phyloP scores from a whole-genome alignment of 176 grass and related monocot species.

The Phoenix roebelenii region DNA sequence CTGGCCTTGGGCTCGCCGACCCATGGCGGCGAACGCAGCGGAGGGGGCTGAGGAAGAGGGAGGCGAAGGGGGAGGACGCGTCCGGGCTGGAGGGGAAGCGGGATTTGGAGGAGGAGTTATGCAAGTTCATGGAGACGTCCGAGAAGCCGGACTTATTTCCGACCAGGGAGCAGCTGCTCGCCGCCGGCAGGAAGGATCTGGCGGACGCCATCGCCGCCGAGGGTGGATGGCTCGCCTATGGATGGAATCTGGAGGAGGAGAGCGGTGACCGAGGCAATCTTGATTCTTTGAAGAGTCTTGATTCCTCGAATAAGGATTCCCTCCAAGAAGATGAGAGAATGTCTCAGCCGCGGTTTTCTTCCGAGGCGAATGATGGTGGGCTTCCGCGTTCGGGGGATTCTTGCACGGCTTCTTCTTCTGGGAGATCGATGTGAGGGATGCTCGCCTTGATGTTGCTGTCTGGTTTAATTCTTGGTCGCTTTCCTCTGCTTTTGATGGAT shows the following conservation, averaged over 20 bases:
- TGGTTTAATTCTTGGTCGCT: background rate
- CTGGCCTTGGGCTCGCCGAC: no score
- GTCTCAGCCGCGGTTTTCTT: background rate
- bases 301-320: background rate
- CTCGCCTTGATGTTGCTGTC: background rate
- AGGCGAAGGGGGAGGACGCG: constrained; percentile 2
- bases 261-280: background rate
- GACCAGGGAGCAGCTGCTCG: constrained; percentile 56
- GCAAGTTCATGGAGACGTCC: constrained; percentile 77
- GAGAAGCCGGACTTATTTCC: constrained; percentile 61
- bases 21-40: no score
- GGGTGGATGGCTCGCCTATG: constrained; percentile 77
- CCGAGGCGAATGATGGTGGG: background rate
- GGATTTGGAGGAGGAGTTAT: constrained; percentile 74
- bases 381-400: background rate
- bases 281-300: background rate
- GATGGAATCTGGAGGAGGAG: constrained; percentile 36
- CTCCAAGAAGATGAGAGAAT: background rate
- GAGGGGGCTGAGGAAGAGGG: background rate
- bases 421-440: constrained; percentile 31
- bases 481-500: background rate
- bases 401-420: constrained; percentile 27
- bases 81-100: background rate
- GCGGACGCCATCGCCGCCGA: constrained; percentile 40
- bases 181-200: constrained; percentile 58